Base-by-base conservation (phyloP, 2,329 filamentous ascomycete species). In the Aspergillus pseudonomiae region DNA sequence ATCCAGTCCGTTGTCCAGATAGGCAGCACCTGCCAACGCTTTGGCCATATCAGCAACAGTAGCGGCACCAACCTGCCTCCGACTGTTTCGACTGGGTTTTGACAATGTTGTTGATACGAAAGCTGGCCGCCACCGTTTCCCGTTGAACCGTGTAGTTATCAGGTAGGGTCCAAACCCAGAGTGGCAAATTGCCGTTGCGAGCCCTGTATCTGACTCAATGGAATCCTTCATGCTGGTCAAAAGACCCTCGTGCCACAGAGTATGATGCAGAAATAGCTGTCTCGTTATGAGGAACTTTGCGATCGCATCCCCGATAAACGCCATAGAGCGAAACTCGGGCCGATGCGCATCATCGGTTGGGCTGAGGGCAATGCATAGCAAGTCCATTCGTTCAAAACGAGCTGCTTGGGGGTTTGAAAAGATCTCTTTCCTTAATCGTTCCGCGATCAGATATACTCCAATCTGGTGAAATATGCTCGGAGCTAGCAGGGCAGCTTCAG, bases 211-310 rank as follows among this genome's bases (percentile, higher is more conserved):
- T 16, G 45, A 48, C 10, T 28, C 45, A 14, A 48, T 48, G 21
- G 21, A 24, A 48, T 24, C 14, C 45, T 46, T 61, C 10, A 52
- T 6, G 4, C 24, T 2, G 1, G 59, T 57, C 19, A 61, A 32
- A 28, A 61, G 39, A 14, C 59, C 59, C 46, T 61, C 59, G 30
- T 61, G 59, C 59, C 52, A 61, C 16, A 56, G 12, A 30, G 24
- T 30, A 24, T 62, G 60, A 41, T 62, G 60, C 39, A 62, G 21
- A 26, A 62, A 62, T 6, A 62, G n/a, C 46, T 62, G 60, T 28
- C 34, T 62, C 21, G 30, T 19, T 16, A 57, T 36, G 53, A 57
- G 32, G 3, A 57, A 57, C 16, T 41, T 43, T 16, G 43, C 24
- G 11, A 62, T 30, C 9, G 21, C 34, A 30, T 57, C 60, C 28